Conservation (phyloP, 1,139 yeast species). For the Candida glucosophila region DNA sequence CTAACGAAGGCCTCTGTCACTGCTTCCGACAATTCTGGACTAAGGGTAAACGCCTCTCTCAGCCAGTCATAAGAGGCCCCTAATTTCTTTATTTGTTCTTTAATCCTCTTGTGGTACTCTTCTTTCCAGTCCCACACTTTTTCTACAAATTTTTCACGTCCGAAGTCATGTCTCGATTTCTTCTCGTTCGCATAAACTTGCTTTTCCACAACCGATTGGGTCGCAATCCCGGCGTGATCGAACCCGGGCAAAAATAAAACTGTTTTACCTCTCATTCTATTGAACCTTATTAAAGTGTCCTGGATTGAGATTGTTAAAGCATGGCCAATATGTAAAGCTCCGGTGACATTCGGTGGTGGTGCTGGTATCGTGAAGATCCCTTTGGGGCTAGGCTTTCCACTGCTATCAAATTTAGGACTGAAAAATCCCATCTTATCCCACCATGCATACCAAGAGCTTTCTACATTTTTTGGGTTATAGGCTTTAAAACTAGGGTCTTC, state of each 20-base stretch:
- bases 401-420: constrained; percentile 73
- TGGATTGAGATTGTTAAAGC: constrained; percentile 94
- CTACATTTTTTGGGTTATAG: constrained; percentile 86
- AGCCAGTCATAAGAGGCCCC: constrained; percentile 98
- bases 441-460: constrained; percentile 97
- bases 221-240: constrained; percentile 98
- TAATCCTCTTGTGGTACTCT: constrained; percentile 79
- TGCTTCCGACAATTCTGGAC: constrained; percentile 68
- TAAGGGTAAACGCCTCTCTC: constrained; percentile 88
- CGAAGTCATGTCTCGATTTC: constrained; percentile 89
- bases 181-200: constrained; percentile 84
- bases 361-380: constrained; percentile 90
- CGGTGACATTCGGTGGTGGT: constrained; percentile 98
- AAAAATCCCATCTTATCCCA: constrained; percentile 87
- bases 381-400: constrained; percentile 64
- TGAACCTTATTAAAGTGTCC: constrained; percentile 84
- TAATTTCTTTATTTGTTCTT: constrained; percentile 71
- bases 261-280: constrained; percentile 97
- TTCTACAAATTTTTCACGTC: constrained; percentile 81
- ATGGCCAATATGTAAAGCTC: constrained; percentile 98
- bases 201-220: constrained; percentile 97
- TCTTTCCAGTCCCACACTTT: constrained; percentile 99
- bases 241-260: constrained; percentile 92
- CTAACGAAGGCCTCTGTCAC: constrained; percentile 89
- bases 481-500: constrained; percentile 94